A percentile compares a stretch with the other conserved stretches of the same genome.
Evolutionary conservation across 495 filamentous ascomycete species (phyloP).

Genomic region (Aspergillus olivimuriae): DNA sequence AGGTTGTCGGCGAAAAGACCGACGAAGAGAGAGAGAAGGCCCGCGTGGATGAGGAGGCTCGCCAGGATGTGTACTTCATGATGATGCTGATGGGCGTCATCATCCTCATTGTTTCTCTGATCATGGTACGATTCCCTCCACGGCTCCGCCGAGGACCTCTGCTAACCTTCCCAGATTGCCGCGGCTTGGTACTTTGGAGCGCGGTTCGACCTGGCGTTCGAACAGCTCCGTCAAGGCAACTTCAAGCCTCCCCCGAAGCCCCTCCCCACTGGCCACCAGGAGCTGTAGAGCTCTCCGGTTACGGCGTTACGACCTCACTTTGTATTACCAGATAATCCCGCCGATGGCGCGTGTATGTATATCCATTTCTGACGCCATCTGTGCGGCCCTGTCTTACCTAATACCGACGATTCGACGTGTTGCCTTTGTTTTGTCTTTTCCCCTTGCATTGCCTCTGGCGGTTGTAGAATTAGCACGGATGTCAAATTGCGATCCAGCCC

Average conservation of each 20-base stretch:
- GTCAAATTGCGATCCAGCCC: conserved; percentile 95
- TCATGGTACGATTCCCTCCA: conserved; percentile 54
- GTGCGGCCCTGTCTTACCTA: conserved; percentile 21
- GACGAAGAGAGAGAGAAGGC: conserved; percentile 39
- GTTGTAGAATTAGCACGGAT: conserved; percentile 72
- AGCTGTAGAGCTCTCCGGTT: conserved; percentile 25
- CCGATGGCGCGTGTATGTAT: conserved; percentile 24
- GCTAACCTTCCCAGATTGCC: conserved; percentile 47
- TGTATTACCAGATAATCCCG: conserved; percentile 17
- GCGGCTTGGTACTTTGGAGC: conserved; percentile 63
- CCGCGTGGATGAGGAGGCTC: conserved; percentile 44
- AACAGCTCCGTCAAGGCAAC: conserved; percentile 48
- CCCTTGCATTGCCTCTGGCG: not conserved
- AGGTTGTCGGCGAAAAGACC: conserved; percentile 30
- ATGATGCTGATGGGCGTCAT: conserved; percentile 53
- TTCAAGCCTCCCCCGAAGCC: conserved; percentile 24
- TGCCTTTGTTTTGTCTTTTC: not conserved
- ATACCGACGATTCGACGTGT: conserved; percentile 21
- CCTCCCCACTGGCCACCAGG: conserved; percentile 20
- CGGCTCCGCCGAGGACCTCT: not conserved
- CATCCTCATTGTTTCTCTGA: conserved; percentile 50
- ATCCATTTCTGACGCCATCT: conserved; percentile 6
- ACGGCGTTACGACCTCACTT: conserved; percentile 33
- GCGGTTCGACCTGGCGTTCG: conserved; percentile 56
- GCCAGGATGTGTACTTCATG: conserved; percentile 57